Percentiles rank a stretch among this genome's conserved stretches.
Conservation (phyloP, 2,329 filamentous ascomycete species). For the Penicillium sp. region DNA sequence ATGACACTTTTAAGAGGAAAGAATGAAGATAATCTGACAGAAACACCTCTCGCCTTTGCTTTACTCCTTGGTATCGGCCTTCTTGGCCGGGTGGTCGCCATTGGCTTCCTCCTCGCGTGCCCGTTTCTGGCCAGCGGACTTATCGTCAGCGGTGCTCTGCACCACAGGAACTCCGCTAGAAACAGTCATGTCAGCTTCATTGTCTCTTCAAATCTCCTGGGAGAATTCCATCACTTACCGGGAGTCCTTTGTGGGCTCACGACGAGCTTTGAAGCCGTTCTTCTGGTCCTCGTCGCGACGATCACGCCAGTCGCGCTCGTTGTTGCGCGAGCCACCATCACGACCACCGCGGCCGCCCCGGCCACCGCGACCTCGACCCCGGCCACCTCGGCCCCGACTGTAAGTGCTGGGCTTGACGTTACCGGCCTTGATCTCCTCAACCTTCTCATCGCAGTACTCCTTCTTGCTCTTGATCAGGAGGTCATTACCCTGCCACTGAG, state of each 20-base stretch:
- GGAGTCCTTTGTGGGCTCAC: slow-evolving; percentile 37
- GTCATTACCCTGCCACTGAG: slow-evolving; percentile 74
- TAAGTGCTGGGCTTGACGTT: slow-evolving; percentile 55
- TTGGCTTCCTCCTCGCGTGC: slow-evolving; percentile 40
- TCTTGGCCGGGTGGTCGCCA: slow-evolving; percentile 43
- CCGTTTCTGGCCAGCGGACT: slow-evolving; percentile 41
- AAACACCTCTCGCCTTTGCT: neutral
- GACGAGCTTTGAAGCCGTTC: slow-evolving; percentile 34
- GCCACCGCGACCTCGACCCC: slow-evolving; percentile 33
- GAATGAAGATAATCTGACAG: slow-evolving; percentile 12
- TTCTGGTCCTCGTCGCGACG: slow-evolving; percentile 42
- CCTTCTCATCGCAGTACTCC: slow-evolving; percentile 76
- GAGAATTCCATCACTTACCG: slow-evolving; percentile 29
- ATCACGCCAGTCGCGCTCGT: slow-evolving; percentile 42
- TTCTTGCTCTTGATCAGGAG: slow-evolving; percentile 82
- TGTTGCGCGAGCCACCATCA: slow-evolving; percentile 25
- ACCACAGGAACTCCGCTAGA: slow-evolving; percentile 43
- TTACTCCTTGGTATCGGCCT: slow-evolving; percentile 45
- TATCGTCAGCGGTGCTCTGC: slow-evolving; percentile 32
- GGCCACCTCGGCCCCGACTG: slow-evolving; percentile 45
- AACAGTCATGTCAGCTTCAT: neutral
- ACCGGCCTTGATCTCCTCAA: slow-evolving; percentile 63
- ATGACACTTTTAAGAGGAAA: slow-evolving; percentile 23
- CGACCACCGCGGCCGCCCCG: slow-evolving; percentile 28
- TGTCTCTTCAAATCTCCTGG: too few relatives aligned